Conservation (phyloP, 176 grass and related monocot genomes). For the Musa beccarii region DNA sequence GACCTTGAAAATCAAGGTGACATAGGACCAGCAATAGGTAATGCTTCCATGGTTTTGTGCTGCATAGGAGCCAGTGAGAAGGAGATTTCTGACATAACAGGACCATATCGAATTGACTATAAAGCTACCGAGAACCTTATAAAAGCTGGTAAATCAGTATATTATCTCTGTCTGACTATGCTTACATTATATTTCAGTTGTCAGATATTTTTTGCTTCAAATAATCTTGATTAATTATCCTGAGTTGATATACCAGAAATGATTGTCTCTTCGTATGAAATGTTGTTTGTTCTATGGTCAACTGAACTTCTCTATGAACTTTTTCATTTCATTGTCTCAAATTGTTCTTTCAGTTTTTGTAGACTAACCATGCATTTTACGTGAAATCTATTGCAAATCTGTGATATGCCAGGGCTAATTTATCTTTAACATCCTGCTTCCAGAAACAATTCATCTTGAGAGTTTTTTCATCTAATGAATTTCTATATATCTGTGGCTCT, state of each 20-base stretch:
- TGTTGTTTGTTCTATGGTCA: no score
- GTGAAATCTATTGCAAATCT: neutral
- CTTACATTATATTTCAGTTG: neutral
- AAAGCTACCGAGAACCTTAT: conserved; percentile 73
- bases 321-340: no score
- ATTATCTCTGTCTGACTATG: neutral
- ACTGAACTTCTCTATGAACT: no score
- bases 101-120: conserved; percentile 89
- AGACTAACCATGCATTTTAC: neutral
- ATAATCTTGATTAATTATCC: neutral
- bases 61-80: conserved; percentile 94
- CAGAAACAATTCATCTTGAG: neutral
- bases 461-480: neutral
- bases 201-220: neutral
- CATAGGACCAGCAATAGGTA: conserved; percentile 50
- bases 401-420: neutral
- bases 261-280: no score
- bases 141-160: conserved; percentile 39
- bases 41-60: conserved; percentile 57
- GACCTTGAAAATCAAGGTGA: conserved; percentile 61
- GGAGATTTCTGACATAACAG: conserved; percentile 69
- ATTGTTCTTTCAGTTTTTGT: no score
- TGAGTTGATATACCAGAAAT: neutral
- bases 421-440: neutral
- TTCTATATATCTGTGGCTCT: neutral